These are phyloP conservation scores for Scenedesmus sp. DNA, from an alignment of 163 green algal genomes.

Conservation along the genomic window DNA sequence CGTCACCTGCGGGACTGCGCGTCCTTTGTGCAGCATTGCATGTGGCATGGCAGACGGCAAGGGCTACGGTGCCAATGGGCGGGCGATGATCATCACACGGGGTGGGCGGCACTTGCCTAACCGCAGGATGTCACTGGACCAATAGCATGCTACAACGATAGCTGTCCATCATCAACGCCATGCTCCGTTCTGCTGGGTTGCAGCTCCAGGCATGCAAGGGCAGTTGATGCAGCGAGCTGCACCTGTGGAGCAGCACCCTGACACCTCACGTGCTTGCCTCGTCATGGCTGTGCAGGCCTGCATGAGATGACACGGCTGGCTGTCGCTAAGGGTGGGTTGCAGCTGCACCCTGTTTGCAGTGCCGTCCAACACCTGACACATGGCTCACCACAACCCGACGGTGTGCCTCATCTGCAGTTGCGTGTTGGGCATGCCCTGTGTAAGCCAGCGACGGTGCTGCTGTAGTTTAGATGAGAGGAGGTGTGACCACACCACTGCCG, in stretches of 20 bases:
- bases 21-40: not conserved
- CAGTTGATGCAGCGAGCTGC: not conserved
- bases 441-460: not conserved
- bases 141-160: too few species aligned
- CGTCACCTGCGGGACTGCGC: not conserved
- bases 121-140: too few species aligned
- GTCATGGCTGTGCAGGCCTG: not conserved
- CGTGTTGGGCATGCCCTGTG: not conserved
- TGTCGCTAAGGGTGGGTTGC: constrained; percentile 25
- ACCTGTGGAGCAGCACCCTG: not conserved
- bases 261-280: not conserved
- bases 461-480: not conserved
- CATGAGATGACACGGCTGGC: constrained; percentile 36
- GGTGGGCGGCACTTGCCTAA: constrained; percentile 25
- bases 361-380: too few species aligned
- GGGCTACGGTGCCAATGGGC: constrained; percentile 30
- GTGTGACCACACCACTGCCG: too few species aligned
- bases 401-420: too few species aligned
- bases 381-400: too few species aligned
- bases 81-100: constrained; percentile 49
- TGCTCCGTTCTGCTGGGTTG: too few species aligned
- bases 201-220: too few species aligned
- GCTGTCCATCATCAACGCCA: too few species aligned
- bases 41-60: constrained; percentile 49
- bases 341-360: not conserved